phyloP scores from a whole-genome alignment of 2,329 filamentous ascomycete species.

The Fusarium solani-melongenae region DNA sequence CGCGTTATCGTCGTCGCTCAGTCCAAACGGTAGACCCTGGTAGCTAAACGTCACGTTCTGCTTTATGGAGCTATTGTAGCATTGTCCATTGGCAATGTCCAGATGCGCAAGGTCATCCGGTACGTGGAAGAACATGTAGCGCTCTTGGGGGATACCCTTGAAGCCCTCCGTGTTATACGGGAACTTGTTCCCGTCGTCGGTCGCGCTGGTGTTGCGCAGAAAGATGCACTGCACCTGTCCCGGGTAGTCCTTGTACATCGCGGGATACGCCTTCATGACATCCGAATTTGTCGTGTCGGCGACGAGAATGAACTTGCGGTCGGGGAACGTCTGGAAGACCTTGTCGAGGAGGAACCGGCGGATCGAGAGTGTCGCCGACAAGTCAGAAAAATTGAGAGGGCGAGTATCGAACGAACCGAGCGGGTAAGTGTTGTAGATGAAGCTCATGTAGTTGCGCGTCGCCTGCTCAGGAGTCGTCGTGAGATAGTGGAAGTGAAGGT shows the following conservation, averaged over 20 bases:
- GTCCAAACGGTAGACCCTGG: conserved; percentile 67
- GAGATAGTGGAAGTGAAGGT: conserved; percentile 84
- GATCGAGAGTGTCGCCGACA: conserved; percentile 76
- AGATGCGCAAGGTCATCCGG: conserved; percentile 75
- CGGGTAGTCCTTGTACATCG: conserved; percentile 73
- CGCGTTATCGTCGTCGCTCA: conserved; percentile 48
- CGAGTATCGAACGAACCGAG: conserved; percentile 82
- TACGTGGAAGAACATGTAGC: conserved; percentile 84
- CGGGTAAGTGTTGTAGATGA: conserved; percentile 83
- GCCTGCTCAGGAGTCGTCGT: conserved; percentile 84
- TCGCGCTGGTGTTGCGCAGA: conserved; percentile 78
- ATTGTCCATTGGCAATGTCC: conserved; percentile 75
- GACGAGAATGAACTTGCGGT: conserved; percentile 79
- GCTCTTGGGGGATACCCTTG: conserved; percentile 70
- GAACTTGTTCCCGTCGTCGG: conserved; percentile 74
- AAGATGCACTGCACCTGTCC: conserved; percentile 82
- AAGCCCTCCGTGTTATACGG: conserved; percentile 82
- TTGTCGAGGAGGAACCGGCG: conserved; percentile 76
- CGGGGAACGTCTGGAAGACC: conserved; percentile 79
- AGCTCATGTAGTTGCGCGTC: conserved; percentile 82
- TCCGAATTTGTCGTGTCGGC: conserved; percentile 83
- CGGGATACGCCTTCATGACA: conserved; percentile 74
- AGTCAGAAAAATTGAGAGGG: conserved; percentile 82
- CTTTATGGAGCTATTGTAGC: conserved; percentile 70
- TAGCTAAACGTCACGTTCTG: conserved; percentile 79